Evolutionary conservation across 2,329 filamentous ascomycete species (phyloP).

Genomic region (Exophiala oligosperma): DNA sequence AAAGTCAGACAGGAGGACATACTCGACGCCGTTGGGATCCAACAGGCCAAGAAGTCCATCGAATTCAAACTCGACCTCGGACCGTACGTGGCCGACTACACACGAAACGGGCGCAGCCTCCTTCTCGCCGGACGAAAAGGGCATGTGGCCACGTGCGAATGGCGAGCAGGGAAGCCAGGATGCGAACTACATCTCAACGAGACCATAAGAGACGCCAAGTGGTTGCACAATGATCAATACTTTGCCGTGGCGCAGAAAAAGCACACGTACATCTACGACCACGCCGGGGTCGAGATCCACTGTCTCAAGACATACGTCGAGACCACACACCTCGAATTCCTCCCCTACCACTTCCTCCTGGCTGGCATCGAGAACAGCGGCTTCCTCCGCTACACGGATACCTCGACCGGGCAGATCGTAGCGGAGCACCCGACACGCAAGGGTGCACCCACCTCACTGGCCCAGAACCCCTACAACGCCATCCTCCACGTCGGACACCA

Average conservation of each 20-base stretch:
- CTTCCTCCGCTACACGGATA: constrained; percentile 90
- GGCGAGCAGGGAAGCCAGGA: constrained; percentile 85
- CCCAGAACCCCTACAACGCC: constrained; percentile 89
- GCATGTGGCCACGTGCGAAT: constrained; percentile 95
- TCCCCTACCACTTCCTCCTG: constrained; percentile 93
- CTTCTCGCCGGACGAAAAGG: constrained; percentile 87
- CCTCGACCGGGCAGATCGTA: constrained; percentile 86
- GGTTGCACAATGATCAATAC: constrained; percentile 89
- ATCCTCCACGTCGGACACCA: constrained; percentile 91
- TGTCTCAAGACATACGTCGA: constrained; percentile 88
- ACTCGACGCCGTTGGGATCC: constrained; percentile 68
- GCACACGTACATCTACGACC: constrained; percentile 94
- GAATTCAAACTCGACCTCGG: constrained; percentile 82
- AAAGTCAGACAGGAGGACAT: constrained; percentile 90
- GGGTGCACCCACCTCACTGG: constrained; percentile 78
- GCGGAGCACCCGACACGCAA: constrained; percentile 81
- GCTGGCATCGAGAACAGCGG: constrained; percentile 72
- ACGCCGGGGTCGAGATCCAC: constrained; percentile 86
- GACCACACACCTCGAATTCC: constrained; percentile 89
- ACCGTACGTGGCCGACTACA: constrained; percentile 87
- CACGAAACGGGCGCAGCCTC: constrained; percentile 81
- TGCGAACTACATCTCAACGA: constrained; percentile 91
- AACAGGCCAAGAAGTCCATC: constrained; percentile 90
- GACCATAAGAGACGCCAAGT: constrained; percentile 84
- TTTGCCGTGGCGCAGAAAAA: constrained; percentile 97